These are phyloP conservation scores for Russula abietina DNA, from an alignment of 768 basidiomycete genomes.

Conservation along the genomic window DNA sequence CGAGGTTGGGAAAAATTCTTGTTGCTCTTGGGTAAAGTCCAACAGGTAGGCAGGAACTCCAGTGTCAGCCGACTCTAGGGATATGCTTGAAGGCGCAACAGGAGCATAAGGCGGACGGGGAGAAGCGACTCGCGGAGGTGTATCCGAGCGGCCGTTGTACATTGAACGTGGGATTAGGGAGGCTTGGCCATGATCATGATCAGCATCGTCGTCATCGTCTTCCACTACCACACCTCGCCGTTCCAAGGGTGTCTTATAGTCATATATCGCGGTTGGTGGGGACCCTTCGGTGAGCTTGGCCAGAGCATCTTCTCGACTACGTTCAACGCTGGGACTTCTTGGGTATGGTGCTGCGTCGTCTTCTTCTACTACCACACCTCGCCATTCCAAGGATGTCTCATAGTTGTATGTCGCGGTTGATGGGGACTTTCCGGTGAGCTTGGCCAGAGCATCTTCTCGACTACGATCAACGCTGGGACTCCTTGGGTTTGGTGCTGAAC, in stretches of 20 bases:
- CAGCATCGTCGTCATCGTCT: conserved; percentile 23
- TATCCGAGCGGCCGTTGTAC: conserved; percentile 41
- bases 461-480: conserved; percentile 25
- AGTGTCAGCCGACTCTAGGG: conserved; percentile 42
- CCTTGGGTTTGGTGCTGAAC: conserved; percentile 21
- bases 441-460: conserved; percentile 22
- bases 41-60: conserved; percentile 47
- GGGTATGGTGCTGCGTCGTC: conserved; percentile 23
- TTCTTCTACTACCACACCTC: conserved; percentile 23
- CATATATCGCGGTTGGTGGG: conserved; percentile 8
- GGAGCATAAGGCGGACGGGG: conserved; percentile 47
- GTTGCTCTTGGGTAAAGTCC: conserved; percentile 44
- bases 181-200: conserved; percentile 27
- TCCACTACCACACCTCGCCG: conserved; percentile 24
- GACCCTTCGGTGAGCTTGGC: conserved; percentile 22
- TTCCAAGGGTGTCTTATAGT: conserved; percentile 20
- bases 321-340: conserved; percentile 24
- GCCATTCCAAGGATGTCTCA: conserved; percentile 19
- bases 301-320: conserved; percentile 22
- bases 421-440: conserved; percentile 18
- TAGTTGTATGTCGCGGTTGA: conserved; percentile 16
- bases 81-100: conserved; percentile 44
- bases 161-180: conserved; percentile 37
- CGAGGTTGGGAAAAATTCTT: conserved; percentile 59
- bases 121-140: conserved; percentile 32